A percentile compares a stretch with the other conserved stretches of the same genome.
Conservation (phyloP, 495 filamentous ascomycete species). For the Aspergillus homomorphus region DNA sequence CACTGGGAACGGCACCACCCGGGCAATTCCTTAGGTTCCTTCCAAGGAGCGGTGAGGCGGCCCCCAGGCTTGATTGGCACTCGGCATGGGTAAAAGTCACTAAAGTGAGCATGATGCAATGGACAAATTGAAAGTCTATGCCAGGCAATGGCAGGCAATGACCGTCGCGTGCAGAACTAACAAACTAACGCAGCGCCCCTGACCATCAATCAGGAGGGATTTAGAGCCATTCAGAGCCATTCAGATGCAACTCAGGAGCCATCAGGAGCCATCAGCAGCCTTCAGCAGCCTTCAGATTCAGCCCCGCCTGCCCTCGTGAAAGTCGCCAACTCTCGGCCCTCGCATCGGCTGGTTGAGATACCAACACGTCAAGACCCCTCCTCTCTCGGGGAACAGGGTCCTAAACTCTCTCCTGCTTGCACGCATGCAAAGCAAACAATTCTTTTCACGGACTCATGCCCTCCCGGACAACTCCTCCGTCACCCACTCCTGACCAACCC, state of each 20-base stretch:
- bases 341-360: constrained; percentile 16
- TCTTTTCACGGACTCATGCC: background rate
- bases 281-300: background rate
- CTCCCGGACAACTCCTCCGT: background rate
- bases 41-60: constrained; percentile 35
- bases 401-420: constrained; percentile 5
- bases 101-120: background rate
- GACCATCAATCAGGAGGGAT: background rate
- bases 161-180: constrained; percentile 8
- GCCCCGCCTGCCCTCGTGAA: constrained; percentile 21
- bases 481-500: background rate
- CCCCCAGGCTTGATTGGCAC: background rate
- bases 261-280: background rate
- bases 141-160: background rate
- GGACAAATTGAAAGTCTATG: background rate
- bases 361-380: constrained; percentile 22
- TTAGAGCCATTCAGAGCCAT: constrained; percentile 11
- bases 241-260: constrained; percentile 8
- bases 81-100: background rate
- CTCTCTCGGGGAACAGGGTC: constrained; percentile 15
- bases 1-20: constrained; percentile 5
- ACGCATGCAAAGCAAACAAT: constrained; percentile 5
- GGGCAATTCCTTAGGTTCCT: constrained; percentile 14
- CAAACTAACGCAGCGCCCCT: constrained; percentile 1
- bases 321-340: constrained; percentile 4